Base-by-base conservation (phyloP, 192 early-diverging fungal genomes). In the Chytriomyces sp. region DNA sequence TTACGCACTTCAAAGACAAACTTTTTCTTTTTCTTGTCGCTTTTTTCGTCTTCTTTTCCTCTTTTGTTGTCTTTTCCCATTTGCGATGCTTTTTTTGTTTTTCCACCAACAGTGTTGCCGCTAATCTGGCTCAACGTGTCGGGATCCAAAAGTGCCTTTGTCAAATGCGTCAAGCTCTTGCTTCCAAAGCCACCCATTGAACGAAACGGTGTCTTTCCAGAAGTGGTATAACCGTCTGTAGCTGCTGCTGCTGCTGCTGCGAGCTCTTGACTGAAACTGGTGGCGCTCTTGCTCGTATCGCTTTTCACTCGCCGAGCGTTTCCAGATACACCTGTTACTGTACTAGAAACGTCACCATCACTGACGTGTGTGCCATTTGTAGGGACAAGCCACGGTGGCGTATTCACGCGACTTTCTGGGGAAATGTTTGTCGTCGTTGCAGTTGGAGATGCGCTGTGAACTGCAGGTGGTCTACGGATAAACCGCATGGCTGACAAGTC, bases 1-100 rank as follows among this genome's bases (percentile, higher is more conserved):
- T 45, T 60, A 5, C 71, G 24, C 61, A 60, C 62, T 62, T 73
- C 71, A 46, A 62, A 48, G 3, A 73, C 45, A 63, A 46, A 73
- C 47, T 45, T 43, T 26, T 62, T 73, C 60, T 73, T 73, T 45
- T n/a, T 8, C n/a, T 11, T 6, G 6, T 26, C 24, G 10, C 5
- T 43, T 64, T 43, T 13, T 16, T 23, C 35, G 3, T 61, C 62
- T 1, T 62, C 71, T 73, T 73, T 73, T 43, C n/a, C 46, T 5
- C 5, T 18, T 57, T 57, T 18, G 3, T 70, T 50, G 49, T 70
- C 57, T 60, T 70, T 70, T 9, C 23, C 57, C 63, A 64, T 64
- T 57, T 57, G 13, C 3, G 53, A 57, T 13, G 20, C 53, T 57
- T 57, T 57, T 20, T 57, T 57, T 13, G 53, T 57, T 20, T 57